Base-by-base conservation (phyloP, 768 basidiomycete species). In the Rhodocollybia butyracea region DNA sequence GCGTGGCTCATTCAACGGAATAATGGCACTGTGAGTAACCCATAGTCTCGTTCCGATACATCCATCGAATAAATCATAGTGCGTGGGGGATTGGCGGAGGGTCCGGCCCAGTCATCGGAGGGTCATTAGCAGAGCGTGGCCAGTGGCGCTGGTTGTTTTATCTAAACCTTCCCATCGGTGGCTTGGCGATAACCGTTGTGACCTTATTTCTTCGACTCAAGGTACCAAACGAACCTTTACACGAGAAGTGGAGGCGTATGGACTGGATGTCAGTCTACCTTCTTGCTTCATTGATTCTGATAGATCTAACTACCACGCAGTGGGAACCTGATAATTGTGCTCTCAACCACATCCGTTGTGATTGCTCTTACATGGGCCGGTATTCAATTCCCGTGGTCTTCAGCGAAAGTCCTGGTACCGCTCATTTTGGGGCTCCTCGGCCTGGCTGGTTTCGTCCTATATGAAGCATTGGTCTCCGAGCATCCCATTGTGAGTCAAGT, bases 281-380 rank as follows among this genome's bases (percentile, higher is more conserved):
- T 1, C 1, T 51, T 31, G 19, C 13, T 13, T 41, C 17, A 21
- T 31, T 26, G 19, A 21, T 17, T 50, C 43, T 54, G 11, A 2
- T 36, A 40, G 31, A 48, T 38, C n/a, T 27, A 17, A 31, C 50
- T 24, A 55, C 13, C 34, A 13, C 50, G 57, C 36, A 76, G 77
- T 21, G 73, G 74, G 6, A 76, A 73, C 40, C 11, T 66, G 3
- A 41, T 75, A 5, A 55, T 76, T 15, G 68, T 70, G 31, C 54
- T 59, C 1, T 64, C 66, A 26, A 68, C 70, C 0, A 62, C 64
- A 3, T 60, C 68, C 26, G 55, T 57, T 22, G 61, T 66, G 7
- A 61, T 75, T 34, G 72, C 64, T 13, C 54, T 76, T 46, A 71
- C 76, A 8, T 73, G 71, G 77, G 81, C 73, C 2, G 80, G 81